These are phyloP conservation scores for Nemania bipapillata DNA, from an alignment of 2,329 filamentous ascomycete species.

Conservation along the genomic window DNA sequence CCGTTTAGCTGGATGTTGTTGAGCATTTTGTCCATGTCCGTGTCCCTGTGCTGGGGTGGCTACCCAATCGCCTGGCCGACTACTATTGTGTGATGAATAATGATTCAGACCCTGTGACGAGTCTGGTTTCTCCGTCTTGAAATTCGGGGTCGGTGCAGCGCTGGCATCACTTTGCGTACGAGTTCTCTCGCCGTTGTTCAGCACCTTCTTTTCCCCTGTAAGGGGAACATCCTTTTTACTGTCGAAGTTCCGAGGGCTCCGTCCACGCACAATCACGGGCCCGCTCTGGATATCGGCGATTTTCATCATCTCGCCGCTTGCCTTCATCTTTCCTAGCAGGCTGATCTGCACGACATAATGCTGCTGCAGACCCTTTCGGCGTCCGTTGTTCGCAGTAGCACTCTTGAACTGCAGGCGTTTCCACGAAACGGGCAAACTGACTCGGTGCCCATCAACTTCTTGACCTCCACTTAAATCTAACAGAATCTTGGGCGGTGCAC, in stretches of 20 bases:
- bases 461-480: constrained; percentile 68
- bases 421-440: constrained; percentile 88
- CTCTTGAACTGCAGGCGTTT: constrained; percentile 95
- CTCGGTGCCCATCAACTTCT: constrained; percentile 80
- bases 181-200: constrained; percentile 61
- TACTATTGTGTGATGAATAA: constrained; percentile 43
- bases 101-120: constrained; percentile 44
- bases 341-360: constrained; percentile 91
- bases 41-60: constrained; percentile 50
- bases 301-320: constrained; percentile 71
- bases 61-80: constrained; percentile 60
- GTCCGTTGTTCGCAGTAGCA: constrained; percentile 94
- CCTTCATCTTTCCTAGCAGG: constrained; percentile 78
- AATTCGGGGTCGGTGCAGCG: constrained; percentile 44
- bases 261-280: constrained; percentile 92
- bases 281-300: constrained; percentile 89
- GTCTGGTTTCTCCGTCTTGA: constrained; percentile 51
- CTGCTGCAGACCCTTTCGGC: constrained; percentile 92
- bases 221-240: constrained; percentile 73
- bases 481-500: constrained; percentile 64
- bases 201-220: constrained; percentile 60
- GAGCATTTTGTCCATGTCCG: constrained; percentile 45
- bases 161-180: constrained; percentile 53
- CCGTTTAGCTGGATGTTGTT: constrained; percentile 63
- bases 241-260: constrained; percentile 94